Base-by-base conservation (phyloP, 208 protist genomes). In the Trypanosoma theileri region DNA sequence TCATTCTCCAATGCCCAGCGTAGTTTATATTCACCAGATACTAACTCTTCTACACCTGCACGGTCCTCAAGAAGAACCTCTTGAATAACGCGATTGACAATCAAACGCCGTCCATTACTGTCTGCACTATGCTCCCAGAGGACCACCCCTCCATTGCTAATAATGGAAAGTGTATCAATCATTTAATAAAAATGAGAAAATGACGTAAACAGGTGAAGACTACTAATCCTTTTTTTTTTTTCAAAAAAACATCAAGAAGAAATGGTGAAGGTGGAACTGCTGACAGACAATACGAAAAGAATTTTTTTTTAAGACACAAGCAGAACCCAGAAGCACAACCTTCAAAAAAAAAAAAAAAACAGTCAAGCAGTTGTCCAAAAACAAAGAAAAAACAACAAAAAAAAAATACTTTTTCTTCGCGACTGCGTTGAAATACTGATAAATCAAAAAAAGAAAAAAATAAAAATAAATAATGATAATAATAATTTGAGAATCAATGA, bases 21-120 rank as follows among this genome's bases (percentile, higher is more conserved):
- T 58, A 99, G n/a, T 60, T 89, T 89, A 80, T 96, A 97, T 45
- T 91, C 82, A 45, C 82, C 83, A 11, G 92, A 71, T 46, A 85
- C 70, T 64, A 81, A 72, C 62, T 89, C 75, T n/a, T 70, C 77
- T 59, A 89, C 80, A 21, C 92, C 85, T 12, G 85, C 84, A 45
- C 95, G 90, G 57, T 97, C 93, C 73, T 98, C 95, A 42, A 98
- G 78, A 24, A 99, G 75, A 16, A 98, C 92, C 6, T 90, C 94
- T 53, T 92, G 79, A 61, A 99, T 96, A 21, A 98, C 73, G 24
- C 74, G 71, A 72, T 98, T 97, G 17, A 99, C 81, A 54, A 96
- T 89, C 12, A 78, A 78, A 10, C 94, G 92, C 9, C 86, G 80
- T 11, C 91, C 65, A 21, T 72, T 65, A 31, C 72, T 68, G 52